Conservation (phyloP, 2,329 filamentous ascomycete genomes). For the Fusarium lateritium region DNA sequence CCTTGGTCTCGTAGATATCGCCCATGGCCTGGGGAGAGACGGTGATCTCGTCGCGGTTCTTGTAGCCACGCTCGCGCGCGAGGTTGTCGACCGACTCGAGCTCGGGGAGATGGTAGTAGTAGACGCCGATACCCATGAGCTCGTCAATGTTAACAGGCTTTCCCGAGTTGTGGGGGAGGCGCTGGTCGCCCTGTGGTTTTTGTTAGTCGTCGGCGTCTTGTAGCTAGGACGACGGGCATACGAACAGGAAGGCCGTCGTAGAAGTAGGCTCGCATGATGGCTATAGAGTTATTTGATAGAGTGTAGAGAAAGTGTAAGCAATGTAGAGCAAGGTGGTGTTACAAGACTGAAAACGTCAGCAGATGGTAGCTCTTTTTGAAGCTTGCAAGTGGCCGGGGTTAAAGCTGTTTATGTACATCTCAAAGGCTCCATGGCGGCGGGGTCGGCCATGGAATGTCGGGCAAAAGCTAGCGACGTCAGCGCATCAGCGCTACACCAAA, state of each 20-base stretch:
- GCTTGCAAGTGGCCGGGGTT: constrained; percentile 24
- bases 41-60: constrained; percentile 93
- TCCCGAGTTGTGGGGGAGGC: constrained; percentile 89
- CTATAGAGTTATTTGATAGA: neutral
- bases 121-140: constrained; percentile 82
- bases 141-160: constrained; percentile 74
- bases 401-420: constrained; percentile 34
- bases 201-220: constrained; percentile 19
- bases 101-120: constrained; percentile 79
- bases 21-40: constrained; percentile 91
- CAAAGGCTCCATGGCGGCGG: constrained; percentile 41
- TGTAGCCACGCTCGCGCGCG: constrained; percentile 83
- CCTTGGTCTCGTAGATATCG: constrained; percentile 90
- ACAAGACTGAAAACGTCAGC: constrained; percentile 18
- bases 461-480: constrained; percentile 47
- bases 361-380: constrained; percentile 23
- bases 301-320: neutral
- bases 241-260: constrained; percentile 70
- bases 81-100: constrained; percentile 80
- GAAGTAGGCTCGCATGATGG: constrained; percentile 70
- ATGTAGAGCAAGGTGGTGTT: neutral
- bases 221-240: constrained; percentile 21
- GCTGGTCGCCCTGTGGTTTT: constrained; percentile 85
- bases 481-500: constrained; percentile 40
- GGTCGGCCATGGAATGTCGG: constrained; percentile 37